These are phyloP conservation scores for Trichoderma reesei DNA, from an alignment of 495 filamentous ascomycete genomes.

Conservation along the genomic window DNA sequence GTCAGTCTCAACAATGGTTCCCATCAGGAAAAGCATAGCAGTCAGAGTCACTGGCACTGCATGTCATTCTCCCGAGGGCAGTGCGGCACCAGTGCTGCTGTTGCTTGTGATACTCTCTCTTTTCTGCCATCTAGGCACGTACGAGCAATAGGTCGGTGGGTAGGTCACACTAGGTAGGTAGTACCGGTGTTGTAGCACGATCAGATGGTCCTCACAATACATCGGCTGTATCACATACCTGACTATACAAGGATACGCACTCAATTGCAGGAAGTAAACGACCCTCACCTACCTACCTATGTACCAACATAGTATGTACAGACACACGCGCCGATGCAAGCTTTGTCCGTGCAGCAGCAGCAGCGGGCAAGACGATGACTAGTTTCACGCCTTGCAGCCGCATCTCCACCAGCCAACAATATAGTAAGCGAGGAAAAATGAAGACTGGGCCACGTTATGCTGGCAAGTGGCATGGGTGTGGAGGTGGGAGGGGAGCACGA, in stretches of 20 bases:
- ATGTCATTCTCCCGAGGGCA: neutral
- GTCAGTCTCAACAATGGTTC: neutral
- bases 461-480: neutral
- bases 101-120: no score
- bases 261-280: no score
- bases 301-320: neutral
- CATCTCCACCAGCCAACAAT: slow-evolving; percentile 3
- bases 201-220: no score
- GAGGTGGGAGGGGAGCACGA: neutral
- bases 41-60: neutral
- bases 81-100: neutral
- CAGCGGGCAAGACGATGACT: neutral
- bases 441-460: neutral
- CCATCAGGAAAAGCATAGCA: neutral
- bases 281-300: no score
- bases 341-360: neutral
- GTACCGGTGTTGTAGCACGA: no score
- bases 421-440: slow-evolving; percentile 4
- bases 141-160: no score
- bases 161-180: no score
- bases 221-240: no score
- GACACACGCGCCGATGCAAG: neutral
- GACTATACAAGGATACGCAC: no score
- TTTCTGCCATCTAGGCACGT: no score
- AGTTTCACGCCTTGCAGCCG: slow-evolving; percentile 3